Conservation (phyloP, 768 basidiomycete genomes). For the Boletus eberwhitei region DNA sequence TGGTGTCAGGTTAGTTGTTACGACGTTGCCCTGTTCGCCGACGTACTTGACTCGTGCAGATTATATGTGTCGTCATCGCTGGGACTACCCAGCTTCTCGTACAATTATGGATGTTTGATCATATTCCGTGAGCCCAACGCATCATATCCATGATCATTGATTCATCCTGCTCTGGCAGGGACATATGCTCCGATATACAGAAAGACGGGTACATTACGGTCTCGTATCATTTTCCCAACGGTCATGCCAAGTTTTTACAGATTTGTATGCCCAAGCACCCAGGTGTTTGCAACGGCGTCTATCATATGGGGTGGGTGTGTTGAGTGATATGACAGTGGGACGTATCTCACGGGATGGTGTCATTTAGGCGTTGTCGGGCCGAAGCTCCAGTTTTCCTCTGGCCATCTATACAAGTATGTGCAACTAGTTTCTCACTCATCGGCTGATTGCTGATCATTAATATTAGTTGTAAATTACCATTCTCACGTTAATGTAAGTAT, state of each 20-base stretch:
- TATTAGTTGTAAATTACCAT: slow-evolving; percentile 14
- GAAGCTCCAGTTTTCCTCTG: slow-evolving; percentile 49
- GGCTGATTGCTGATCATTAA: slow-evolving; percentile 13
- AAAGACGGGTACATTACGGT: slow-evolving; percentile 30
- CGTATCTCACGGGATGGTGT: slow-evolving; percentile 12
- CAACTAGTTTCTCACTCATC: not conserved
- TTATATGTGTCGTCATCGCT: slow-evolving; percentile 62
- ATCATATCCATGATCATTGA: not conserved
- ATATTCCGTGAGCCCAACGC: slow-evolving; percentile 45
- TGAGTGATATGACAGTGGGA: not conserved
- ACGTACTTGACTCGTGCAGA: slow-evolving; percentile 29
- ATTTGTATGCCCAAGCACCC: slow-evolving; percentile 50
- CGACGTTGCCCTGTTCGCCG: not conserved
- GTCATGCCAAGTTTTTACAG: slow-evolving; percentile 10
- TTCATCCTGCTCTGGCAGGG: slow-evolving; percentile 27
- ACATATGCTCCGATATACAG: slow-evolving; percentile 46
- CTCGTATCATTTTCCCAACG: not conserved
- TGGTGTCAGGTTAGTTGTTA: slow-evolving; percentile 47
- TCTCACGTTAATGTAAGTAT: slow-evolving; percentile 4
- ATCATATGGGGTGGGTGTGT: slow-evolving; percentile 42
- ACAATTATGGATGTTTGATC: slow-evolving; percentile 66
- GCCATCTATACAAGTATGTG: slow-evolving; percentile 57
- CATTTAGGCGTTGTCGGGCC: slow-evolving; percentile 68
- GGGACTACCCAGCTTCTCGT: slow-evolving; percentile 75
- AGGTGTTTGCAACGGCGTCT: slow-evolving; percentile 56